Evolutionary conservation across 2,329 filamentous ascomycete genomes (phyloP), one percentile per base, ranked within the genome.

Genomic region (Ophiostoma tasmaniense): DNA sequence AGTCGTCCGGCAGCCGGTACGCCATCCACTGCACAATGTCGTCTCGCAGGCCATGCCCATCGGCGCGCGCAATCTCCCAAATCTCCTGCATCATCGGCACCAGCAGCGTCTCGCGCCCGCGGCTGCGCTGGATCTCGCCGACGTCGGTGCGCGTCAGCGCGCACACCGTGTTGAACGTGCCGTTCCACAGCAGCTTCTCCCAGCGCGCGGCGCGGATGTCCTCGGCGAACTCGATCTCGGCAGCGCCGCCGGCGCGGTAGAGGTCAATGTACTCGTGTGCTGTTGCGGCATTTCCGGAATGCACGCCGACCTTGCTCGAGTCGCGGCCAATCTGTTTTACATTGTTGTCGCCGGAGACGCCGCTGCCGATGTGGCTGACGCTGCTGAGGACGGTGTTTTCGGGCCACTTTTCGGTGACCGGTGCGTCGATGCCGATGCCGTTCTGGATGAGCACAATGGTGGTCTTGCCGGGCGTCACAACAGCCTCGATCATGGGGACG

Each of bases 361-460:
- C 28, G 66, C 71, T 72, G 64, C 71, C 71, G 66, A 72, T 71
- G 66, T 72, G 71, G 66, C 67, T 70, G 25, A 73, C 71, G 64
- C 70, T 71, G 68, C 70, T 71, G 17, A 73, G 20, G 14, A 73
- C 70, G 7, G 69, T 66, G 65, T 71, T 71, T 33, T n/a, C 50
- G 5, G 72, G 72, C 71, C 70, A 73, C 10, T 11, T 28, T 22
- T 28, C 45, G 2, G 70, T 28, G 7, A 71, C 25, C 4, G 88
- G 87, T 13, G 82, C 83, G 75, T 91, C 89, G 25, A 90, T 87
- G n/a, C 88, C 88, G n/a, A 90, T 81, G 30, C 89, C 89, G 75
- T 90, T 90, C 76, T 90, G 89, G 71, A 90, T 88, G 67, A 90
- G 81, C 20, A 90, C 86, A 71, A 91, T 85, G 64, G 82, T 83